phyloP scores from a whole-genome alignment of 2,329 filamentous ascomycete genomes.

The Alternaria novae-zelandiae region DNA sequence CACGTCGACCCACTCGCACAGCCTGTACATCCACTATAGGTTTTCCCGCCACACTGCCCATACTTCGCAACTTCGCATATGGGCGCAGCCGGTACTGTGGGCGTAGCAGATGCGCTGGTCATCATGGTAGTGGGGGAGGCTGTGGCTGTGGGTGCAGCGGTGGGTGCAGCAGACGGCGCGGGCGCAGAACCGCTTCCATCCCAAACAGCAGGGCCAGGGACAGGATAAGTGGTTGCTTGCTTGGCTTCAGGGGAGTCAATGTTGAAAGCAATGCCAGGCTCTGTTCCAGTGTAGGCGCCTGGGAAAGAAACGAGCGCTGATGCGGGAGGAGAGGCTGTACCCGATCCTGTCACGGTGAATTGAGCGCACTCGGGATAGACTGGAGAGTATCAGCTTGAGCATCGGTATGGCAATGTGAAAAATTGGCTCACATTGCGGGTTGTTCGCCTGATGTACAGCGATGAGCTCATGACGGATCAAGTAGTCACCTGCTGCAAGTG shows the following conservation, averaged over 20 bases:
- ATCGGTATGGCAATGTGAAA: background rate
- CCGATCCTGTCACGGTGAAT: conserved; percentile 58
- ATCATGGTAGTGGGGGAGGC: conserved; percentile 24
- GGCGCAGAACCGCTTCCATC: conserved; percentile 20
- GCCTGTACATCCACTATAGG: conserved; percentile 17
- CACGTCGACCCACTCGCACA: conserved; percentile 33
- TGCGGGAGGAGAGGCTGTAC: conserved; percentile 51
- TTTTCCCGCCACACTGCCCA: background rate
- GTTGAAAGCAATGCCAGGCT: conserved; percentile 54
- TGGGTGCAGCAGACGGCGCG: conserved; percentile 7
- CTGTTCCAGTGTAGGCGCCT: conserved; percentile 47
- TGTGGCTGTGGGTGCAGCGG: background rate
- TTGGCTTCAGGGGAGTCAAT: conserved; percentile 36
- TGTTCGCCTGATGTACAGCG: conserved; percentile 62
- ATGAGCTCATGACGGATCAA: conserved; percentile 64
- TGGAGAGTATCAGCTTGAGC: conserved; percentile 31
- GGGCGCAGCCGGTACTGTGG: conserved; percentile 15
- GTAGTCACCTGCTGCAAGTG: conserved; percentile 59
- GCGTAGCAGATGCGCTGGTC: conserved; percentile 15
- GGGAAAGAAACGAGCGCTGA: conserved; percentile 55
- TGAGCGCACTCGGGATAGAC: conserved; percentile 66
- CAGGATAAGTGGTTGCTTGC: conserved; percentile 33
- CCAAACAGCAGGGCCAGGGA: conserved; percentile 38
- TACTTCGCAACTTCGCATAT: conserved; percentile 24
- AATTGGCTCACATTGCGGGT: conserved; percentile 50